phyloP scores from a whole-genome alignment of 2,329 filamentous ascomycete genomes.

The Botryotinia convoluta region DNA sequence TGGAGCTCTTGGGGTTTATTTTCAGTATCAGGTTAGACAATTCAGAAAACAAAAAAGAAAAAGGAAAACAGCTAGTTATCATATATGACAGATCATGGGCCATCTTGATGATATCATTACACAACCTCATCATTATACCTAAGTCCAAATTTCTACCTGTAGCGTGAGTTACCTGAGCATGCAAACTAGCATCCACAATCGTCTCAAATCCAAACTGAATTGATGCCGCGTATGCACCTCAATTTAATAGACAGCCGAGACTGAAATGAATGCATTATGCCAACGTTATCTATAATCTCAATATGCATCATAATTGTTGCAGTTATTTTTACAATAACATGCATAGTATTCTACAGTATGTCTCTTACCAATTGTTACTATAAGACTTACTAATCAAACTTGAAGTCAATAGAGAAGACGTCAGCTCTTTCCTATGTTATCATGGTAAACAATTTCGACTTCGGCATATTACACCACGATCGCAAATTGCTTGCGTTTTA shows the following conservation, averaged over 20 bases:
- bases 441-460: background rate
- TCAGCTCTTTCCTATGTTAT: background rate
- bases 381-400: background rate
- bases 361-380: background rate
- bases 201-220: background rate
- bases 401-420: slow-evolving; percentile 14
- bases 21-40: background rate
- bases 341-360: slow-evolving; percentile 1
- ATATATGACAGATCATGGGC: background rate
- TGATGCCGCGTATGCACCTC: background rate
- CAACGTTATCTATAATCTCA: background rate
- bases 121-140: background rate
- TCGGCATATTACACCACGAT: background rate
- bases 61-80: background rate
- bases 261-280: background rate
- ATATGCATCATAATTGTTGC: slow-evolving; percentile 11
- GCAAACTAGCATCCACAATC: background rate
- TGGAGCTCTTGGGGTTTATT: background rate
- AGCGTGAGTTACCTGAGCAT: background rate
- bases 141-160: background rate
- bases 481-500: background rate
- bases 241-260: background rate
- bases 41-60: background rate
- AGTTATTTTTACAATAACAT: background rate
- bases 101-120: background rate